A percentile compares a stretch with the other conserved stretches of the same genome.
Evolutionary conservation across 1,284 basidiomycete genomes (phyloP).

Genomic region (Pseudomicrostroma phylloplanum): DNA sequence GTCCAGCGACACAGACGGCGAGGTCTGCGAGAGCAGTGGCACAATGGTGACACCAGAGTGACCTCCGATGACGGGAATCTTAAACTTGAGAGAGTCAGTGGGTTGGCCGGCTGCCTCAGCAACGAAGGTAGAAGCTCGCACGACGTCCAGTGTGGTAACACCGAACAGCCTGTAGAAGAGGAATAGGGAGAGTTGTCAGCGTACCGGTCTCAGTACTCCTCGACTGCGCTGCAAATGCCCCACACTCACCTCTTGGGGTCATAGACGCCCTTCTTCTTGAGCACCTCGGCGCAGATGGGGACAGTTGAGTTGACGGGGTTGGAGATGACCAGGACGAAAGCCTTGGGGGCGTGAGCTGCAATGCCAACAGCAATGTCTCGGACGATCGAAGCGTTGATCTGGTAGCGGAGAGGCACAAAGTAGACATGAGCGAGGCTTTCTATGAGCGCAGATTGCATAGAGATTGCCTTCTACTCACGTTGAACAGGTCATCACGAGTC

Average conservation of each 20-base stretch:
- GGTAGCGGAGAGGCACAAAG: conserved; percentile 12
- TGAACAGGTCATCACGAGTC: conserved; percentile 85
- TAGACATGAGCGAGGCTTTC: conserved; percentile 48
- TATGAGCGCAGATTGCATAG: conserved; percentile 24
- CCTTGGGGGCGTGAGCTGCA: conserved; percentile 78
- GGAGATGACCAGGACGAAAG: conserved; percentile 90
- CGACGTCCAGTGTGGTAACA: conserved; percentile 95
- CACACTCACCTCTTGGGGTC: conserved; percentile 66
- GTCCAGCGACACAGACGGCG: conserved; percentile 36
- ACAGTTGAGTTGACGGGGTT: conserved; percentile 95
- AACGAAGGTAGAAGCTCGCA: conserved; percentile 91
- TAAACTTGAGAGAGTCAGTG: conserved; percentile 56
- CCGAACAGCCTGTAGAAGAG: conserved; percentile 69
- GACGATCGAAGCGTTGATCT: conserved; percentile 98
- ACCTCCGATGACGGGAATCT: conserved; percentile 85
- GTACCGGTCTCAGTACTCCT: not conserved
- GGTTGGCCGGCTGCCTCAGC: conserved; percentile 68
- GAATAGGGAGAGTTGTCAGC: not conserved
- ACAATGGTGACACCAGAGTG: conserved; percentile 96
- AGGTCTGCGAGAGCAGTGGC: conserved; percentile 79
- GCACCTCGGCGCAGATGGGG: conserved; percentile 88
- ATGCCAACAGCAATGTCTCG: conserved; percentile 84
- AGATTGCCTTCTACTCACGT: conserved; percentile 56
- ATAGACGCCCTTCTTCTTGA: conserved; percentile 86
- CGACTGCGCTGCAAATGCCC: conserved; percentile 50